Base-by-base conservation (phyloP, 1,139 yeast species). In the Zygosaccharomyces pseudobailii region DNA sequence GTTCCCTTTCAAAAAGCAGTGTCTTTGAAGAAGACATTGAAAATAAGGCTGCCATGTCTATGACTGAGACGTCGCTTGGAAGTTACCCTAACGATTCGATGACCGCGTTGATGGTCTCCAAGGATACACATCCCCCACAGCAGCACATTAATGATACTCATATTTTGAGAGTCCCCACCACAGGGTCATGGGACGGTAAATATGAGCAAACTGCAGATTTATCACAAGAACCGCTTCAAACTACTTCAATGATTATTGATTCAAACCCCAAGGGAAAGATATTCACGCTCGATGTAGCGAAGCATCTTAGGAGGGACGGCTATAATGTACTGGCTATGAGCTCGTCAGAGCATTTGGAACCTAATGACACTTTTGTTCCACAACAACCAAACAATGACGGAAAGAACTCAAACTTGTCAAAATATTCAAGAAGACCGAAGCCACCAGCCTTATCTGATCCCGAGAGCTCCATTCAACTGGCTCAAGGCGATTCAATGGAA, bases 371-470 rank as follows among this genome's bases (percentile, higher is more conserved):
- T 23, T 27, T 38, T 6, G 13, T 13, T 8, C 27, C 34, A 10
- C 41, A 38, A 38, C 34, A 27, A 10, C 10, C 33, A 9, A 25
- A 27, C 32, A 17, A 10, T 7, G 25, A 24, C 22, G 34, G 28
- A 9, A 38, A 38, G 41, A 28, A 20, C 17, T 38, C 28, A 38
- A 38, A 34, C n/a, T 38, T 34, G 9, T 38, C 41, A 17, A 10
- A 13, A 10, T 38, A 22, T 8, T 38, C 38, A 5, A 35, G 35
- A 28, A 35, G 47, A 8, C 43, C 47, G 19, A 41, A 39, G 25
- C 46, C 49, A 13, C 51, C 47, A n/a, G 28, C 46, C 19, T 28
- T 47, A n/a, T n/a, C 19, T 9, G 40, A 36, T 28, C 19, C 42
- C 24, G 23, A 42, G 13, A 25, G 23, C 43, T 28, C 27, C 25